Conservation (phyloP, 225 moss, liverwort and hornwort genomes). For the Marchantia polymorpha region DNA sequence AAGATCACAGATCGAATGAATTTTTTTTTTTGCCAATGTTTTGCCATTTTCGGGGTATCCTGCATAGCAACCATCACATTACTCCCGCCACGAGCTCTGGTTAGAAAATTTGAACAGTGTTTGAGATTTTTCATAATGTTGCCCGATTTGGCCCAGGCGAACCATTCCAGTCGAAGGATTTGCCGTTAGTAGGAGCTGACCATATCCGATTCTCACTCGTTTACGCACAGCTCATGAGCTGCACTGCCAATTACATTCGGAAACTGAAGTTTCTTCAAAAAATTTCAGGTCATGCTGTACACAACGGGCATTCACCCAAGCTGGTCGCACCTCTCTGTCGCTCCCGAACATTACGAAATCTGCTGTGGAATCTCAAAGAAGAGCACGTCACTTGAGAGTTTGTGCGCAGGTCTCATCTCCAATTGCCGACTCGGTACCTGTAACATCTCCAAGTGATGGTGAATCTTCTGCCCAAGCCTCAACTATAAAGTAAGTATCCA, state of each 20-base stretch:
- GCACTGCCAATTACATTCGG: not conserved
- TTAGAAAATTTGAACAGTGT: too few relatives aligned
- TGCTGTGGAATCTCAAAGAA: not conserved
- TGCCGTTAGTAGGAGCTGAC: not conserved
- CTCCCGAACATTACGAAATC: not conserved
- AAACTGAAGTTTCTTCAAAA: not conserved
- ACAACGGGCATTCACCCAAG: constrained; percentile 7
- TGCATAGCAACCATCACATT: too few relatives aligned
- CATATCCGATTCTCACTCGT: not conserved
- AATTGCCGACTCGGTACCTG: constrained; percentile 2
- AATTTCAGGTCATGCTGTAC: constrained; percentile 15
- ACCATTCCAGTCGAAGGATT: not conserved
- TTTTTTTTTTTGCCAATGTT: too few relatives aligned
- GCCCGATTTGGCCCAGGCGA: too few relatives aligned
- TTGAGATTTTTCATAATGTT: too few relatives aligned
- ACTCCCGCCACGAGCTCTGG: too few relatives aligned
- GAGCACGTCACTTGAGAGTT: constrained; percentile 4
- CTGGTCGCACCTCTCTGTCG: not conserved
- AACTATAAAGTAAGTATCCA: constrained; percentile 26
- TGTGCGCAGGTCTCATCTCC: constrained; percentile 28
- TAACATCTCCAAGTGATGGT: constrained; percentile 12
- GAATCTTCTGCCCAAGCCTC: constrained; percentile 16
- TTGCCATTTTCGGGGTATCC: too few relatives aligned
- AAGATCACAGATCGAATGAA: too few relatives aligned
- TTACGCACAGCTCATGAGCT: not conserved